A percentile compares a stretch with the other conserved stretches of the same genome.
Evolutionary conservation across 441 rosid species (phyloP).

Genomic region (Bocquillonia castaneifolia): DNA sequence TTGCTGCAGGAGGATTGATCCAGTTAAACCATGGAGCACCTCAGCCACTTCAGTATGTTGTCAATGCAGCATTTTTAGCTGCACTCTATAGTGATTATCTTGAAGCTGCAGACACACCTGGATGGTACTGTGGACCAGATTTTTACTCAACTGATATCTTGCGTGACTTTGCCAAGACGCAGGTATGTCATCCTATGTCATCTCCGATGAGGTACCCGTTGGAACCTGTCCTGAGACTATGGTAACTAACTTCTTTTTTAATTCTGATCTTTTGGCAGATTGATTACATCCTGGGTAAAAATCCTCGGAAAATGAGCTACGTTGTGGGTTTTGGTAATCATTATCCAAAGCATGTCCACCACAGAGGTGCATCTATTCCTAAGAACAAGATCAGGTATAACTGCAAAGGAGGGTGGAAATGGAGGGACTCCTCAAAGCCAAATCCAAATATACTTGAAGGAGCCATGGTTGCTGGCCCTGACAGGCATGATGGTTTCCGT

Average conservation of each 20-base stretch:
- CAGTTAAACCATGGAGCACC: conserved; percentile 79
- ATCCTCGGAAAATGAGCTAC: conserved; percentile 90
- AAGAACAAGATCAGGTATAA: conserved; percentile 65
- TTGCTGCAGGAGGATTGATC: conserved; percentile 64
- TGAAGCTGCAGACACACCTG: conserved; percentile 88
- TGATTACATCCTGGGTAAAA: conserved; percentile 84
- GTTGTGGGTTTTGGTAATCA: conserved; percentile 76
- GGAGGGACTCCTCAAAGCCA: conserved; percentile 63
- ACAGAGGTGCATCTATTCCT: conserved; percentile 87
- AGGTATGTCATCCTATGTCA: conserved; percentile 36
- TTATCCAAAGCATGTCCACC: conserved; percentile 76
- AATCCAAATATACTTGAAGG: conserved; percentile 73
- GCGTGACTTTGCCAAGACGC: conserved; percentile 69
- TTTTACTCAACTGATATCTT: conserved; percentile 63
- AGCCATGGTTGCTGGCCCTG: conserved; percentile 99
- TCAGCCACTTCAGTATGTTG: conserved; percentile 83
- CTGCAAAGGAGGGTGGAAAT: conserved; percentile 91
- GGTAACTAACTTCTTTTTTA: conserved; percentile 7
- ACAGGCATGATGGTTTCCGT: conserved; percentile 68
- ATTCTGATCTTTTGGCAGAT: conserved; percentile 42
- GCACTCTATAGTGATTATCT: conserved; percentile 70
- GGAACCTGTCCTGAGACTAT: background rate
- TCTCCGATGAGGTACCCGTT: background rate
- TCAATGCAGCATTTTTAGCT: conserved; percentile 81
- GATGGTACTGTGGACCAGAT: conserved; percentile 85